These are phyloP conservation scores for Sanghuangporus weigelae DNA, from an alignment of 1,284 basidiomycete genomes.

Conservation along the genomic window DNA sequence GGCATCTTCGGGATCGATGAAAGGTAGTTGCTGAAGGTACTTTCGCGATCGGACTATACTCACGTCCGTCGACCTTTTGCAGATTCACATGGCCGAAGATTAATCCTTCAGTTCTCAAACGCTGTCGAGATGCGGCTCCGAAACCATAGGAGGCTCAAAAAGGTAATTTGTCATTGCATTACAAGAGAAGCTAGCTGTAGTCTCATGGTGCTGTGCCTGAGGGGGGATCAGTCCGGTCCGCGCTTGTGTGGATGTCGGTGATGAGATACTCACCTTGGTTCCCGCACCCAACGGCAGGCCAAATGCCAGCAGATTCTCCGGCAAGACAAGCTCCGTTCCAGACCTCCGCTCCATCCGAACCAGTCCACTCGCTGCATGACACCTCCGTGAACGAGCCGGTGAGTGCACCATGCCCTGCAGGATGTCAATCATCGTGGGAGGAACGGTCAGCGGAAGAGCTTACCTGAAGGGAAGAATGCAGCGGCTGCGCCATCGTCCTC, in stretches of 20 bases:
- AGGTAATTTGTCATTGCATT: no score
- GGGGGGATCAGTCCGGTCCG: neutral
- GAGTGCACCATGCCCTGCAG: constrained; percentile 15
- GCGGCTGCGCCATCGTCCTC: constrained; percentile 47
- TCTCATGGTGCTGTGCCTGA: constrained; percentile 16
- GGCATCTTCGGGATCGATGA: constrained; percentile 21
- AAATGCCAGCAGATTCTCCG: constrained; percentile 16
- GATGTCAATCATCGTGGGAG: neutral
- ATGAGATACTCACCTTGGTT: constrained; percentile 13
- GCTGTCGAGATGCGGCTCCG: neutral
- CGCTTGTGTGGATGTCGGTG: neutral
- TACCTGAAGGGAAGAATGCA: constrained; percentile 50
- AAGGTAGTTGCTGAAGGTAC: neutral
- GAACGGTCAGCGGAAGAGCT: neutral
- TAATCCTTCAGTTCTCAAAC: constrained; percentile 32
- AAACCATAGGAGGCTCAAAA: no score
- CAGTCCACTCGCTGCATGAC: constrained; percentile 18
- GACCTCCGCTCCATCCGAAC: constrained; percentile 15
- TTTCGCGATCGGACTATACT: neutral
- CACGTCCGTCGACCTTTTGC: constrained; percentile 14
- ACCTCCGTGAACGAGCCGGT: constrained; percentile 17
- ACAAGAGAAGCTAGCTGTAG: neutral
- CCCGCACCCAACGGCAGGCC: constrained; percentile 17
- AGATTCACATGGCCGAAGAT: constrained; percentile 37
- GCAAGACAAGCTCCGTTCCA: constrained; percentile 15